phyloP scores from a whole-genome alignment of 495 filamentous ascomycete species.

The Baudoinia panamericana region DNA sequence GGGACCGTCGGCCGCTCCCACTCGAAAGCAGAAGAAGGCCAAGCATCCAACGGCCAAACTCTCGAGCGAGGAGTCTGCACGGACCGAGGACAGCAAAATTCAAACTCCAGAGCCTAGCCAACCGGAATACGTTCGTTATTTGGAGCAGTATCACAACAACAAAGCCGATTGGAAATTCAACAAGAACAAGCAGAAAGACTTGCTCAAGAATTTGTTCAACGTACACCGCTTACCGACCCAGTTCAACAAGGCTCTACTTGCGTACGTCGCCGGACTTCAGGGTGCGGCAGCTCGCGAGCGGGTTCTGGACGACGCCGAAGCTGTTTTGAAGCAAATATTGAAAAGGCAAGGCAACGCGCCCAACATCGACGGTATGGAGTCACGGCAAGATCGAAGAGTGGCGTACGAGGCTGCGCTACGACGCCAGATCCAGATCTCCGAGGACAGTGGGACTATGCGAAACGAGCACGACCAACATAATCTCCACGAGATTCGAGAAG shows the following conservation, averaged over 20 bases:
- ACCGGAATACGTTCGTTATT: constrained; percentile 48
- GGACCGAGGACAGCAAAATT: too few species aligned
- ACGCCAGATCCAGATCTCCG: constrained; percentile 19
- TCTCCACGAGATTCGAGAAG: constrained; percentile 7
- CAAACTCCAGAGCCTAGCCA: too few species aligned
- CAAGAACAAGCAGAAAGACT: constrained; percentile 68
- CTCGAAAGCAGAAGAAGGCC: not conserved
- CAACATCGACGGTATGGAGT: constrained; percentile 21
- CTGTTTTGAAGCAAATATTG: constrained; percentile 17
- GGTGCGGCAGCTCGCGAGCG: constrained; percentile 44
- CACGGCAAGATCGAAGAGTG: constrained; percentile 16
- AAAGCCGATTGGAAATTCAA: constrained; percentile 78
- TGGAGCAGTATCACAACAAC: constrained; percentile 53
- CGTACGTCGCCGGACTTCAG: constrained; percentile 60
- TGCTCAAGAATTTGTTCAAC: constrained; percentile 71
- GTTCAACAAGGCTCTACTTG: constrained; percentile 49
- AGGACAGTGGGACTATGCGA: not conserved
- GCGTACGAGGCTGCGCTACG: constrained; percentile 26
- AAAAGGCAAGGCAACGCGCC: constrained; percentile 2
- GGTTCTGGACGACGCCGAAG: constrained; percentile 21
- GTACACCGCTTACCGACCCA: constrained; percentile 48
- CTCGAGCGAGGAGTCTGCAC: too few species aligned
- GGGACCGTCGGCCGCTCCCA: too few species aligned
- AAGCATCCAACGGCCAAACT: too few species aligned
- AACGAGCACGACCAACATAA: constrained; percentile 21